Evolutionary conservation across 176 grass and related monocot species (phyloP).

Genomic region (Ananas comosus): DNA sequence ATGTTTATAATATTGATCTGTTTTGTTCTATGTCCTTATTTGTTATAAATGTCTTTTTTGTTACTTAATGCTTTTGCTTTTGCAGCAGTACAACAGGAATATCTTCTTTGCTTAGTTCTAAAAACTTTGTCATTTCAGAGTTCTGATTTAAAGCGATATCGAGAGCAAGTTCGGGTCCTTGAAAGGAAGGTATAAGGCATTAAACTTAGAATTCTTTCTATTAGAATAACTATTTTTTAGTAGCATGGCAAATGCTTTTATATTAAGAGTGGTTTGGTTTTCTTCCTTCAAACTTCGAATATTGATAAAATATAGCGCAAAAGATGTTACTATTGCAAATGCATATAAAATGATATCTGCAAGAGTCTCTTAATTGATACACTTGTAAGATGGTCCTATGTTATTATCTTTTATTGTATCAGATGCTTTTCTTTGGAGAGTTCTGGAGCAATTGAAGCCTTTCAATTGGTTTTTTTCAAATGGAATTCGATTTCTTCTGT

Average conservation of each 20-base stretch:
- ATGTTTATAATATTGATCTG: no score
- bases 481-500: background rate
- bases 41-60: background rate
- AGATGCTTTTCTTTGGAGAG: background rate
- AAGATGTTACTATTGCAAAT: no score
- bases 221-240: background rate
- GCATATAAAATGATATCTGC: no score
- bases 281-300: background rate
- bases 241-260: background rate
- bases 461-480: background rate
- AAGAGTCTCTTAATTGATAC: no score
- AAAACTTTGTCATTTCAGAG: slow-evolving; percentile 36
- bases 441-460: background rate
- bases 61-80: background rate
- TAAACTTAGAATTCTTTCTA: slow-evolving; percentile 11
- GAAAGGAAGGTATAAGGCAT: slow-evolving; percentile 46
- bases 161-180: slow-evolving; percentile 47
- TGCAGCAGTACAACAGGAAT: background rate
- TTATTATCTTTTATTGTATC: background rate
- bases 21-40: background rate
- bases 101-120: slow-evolving; percentile 13
- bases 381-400: background rate
- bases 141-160: slow-evolving; percentile 42
- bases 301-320: no score
- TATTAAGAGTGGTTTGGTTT: background rate